A percentile compares a stretch with the other conserved stretches of the same genome.
Conservation (phyloP, 345 rosid species). For the Camelina laxa region DNA sequence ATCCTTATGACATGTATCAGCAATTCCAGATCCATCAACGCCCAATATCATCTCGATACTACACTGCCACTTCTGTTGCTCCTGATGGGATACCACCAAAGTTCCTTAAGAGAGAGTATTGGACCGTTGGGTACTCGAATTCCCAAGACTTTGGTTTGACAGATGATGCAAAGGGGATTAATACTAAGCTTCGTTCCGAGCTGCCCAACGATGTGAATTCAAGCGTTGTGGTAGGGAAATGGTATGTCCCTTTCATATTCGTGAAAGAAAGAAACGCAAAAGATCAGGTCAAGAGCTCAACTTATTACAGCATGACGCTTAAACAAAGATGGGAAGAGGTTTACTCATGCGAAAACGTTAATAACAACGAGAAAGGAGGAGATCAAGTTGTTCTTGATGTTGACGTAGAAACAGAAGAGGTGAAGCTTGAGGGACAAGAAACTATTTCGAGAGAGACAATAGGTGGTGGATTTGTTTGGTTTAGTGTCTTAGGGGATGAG, state of each 20-base stretch:
- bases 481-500: conserved; percentile 29
- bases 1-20: conserved; percentile 46
- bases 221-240: conserved; percentile 53
- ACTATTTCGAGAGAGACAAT: background rate
- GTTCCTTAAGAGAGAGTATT: conserved; percentile 47
- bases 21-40: conserved; percentile 44
- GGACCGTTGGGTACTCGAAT: conserved; percentile 45
- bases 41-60: conserved; percentile 3
- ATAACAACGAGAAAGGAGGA: background rate
- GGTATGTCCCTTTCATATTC: conserved; percentile 77
- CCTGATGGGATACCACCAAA: conserved; percentile 55
- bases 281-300: conserved; percentile 50
- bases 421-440: conserved; percentile 45
- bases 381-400: conserved; percentile 41
- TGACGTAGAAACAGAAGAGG: conserved; percentile 42
- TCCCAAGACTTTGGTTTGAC: conserved; percentile 38
- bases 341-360: conserved; percentile 40
- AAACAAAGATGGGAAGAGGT: conserved; percentile 66
- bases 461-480: conserved; percentile 56
- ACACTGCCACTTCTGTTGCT: conserved; percentile 52
- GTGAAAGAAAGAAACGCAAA: conserved; percentile 48
- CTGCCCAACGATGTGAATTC: conserved; percentile 47
- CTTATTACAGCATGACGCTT: conserved; percentile 61
- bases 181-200: conserved; percentile 42
- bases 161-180: conserved; percentile 65